Evolutionary conservation across 495 filamentous ascomycete genomes (phyloP).

Genomic region (Pseudotulostoma volvatum): DNA sequence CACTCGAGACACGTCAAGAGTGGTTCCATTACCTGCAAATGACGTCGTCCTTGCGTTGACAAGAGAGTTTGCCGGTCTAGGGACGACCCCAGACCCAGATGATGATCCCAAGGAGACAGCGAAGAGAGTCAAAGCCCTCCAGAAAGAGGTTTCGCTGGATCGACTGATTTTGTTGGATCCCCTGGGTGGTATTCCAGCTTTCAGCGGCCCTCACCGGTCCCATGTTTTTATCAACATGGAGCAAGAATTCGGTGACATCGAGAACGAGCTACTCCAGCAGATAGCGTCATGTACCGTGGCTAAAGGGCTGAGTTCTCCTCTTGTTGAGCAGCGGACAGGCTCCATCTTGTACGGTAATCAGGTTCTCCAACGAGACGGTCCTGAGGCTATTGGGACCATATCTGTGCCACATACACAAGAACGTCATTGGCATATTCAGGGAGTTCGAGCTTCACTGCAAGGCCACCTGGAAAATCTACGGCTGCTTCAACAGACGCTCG

Average conservation of each 20-base stretch:
- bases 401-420: slow-evolving; percentile 4
- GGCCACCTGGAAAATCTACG: slow-evolving; percentile 59
- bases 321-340: not conserved
- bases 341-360: slow-evolving; percentile 15
- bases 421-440: not conserved
- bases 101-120: slow-evolving; percentile 28
- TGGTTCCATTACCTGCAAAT: slow-evolving; percentile 40
- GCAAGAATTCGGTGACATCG: slow-evolving; percentile 63
- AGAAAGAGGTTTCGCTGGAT: slow-evolving; percentile 52
- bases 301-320: not conserved
- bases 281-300: not conserved
- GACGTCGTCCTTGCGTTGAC: slow-evolving; percentile 57
- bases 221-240: slow-evolving; percentile 93
- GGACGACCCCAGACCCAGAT: slow-evolving; percentile 23
- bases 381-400: slow-evolving; percentile 2
- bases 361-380: slow-evolving; percentile 20
- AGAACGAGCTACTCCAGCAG: slow-evolving; percentile 34
- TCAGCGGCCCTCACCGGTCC: slow-evolving; percentile 44
- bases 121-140: slow-evolving; percentile 27
- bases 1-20: slow-evolving; percentile 38
- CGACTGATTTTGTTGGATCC: slow-evolving; percentile 83
- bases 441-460: slow-evolving; percentile 11
- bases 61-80: slow-evolving; percentile 49
- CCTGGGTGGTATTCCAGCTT: slow-evolving; percentile 67
- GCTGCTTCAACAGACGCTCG: slow-evolving; percentile 47